Base-by-base conservation (phyloP, 140 eudicot species). In the Erigeron philadelphicus region DNA sequence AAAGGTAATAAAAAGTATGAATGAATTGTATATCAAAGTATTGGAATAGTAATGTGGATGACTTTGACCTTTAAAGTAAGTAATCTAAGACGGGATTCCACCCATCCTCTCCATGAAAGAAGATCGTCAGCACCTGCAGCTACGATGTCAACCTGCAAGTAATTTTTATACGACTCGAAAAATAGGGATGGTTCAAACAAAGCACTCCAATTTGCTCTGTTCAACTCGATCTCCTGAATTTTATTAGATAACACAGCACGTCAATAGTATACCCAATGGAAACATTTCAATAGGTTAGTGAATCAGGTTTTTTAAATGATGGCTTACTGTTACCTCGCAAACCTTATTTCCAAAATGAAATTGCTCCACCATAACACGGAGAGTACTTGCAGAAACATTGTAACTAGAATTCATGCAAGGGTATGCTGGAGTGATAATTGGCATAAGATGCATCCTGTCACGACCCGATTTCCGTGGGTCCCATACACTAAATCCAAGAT, bases 361-460 rank as follows among this genome's bases (percentile, higher is more conserved):
- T 62, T 86, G 88, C 60, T 89, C 95, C 73, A 74, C 81, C 84
- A 89, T 86, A 71, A 89, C 90, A 61, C 85, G 87, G 49, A 89
- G 83, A n/a, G 96, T 89, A 67, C 97, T 90, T 25, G 85, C 76
- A 13, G 95, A 87, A 35, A 90, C 97, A 78, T 90, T 90, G 82
- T 90, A 90, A 66, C 97, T 90, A 53, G 97, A 90, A 75, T 90
- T 90, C 95, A 90, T 90, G 83, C 95, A 87, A 11, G 95, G 95
- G 72, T 85, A 90, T 13, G 95, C 95, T 7, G 97, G 95, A 49
- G 95, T 87, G 64, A 90, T 87, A 46, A 90, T 90, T 12, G 95
- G 95, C 95, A 90, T 89, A 46, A 81, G 86, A 75, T 87, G 97
- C 21, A 66, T 64, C 59, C 88, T 78, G 67, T 87, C 97, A 78